Conservation (phyloP, 2,329 filamentous ascomycete species). For the Pseudogymnoascus sp. region DNA sequence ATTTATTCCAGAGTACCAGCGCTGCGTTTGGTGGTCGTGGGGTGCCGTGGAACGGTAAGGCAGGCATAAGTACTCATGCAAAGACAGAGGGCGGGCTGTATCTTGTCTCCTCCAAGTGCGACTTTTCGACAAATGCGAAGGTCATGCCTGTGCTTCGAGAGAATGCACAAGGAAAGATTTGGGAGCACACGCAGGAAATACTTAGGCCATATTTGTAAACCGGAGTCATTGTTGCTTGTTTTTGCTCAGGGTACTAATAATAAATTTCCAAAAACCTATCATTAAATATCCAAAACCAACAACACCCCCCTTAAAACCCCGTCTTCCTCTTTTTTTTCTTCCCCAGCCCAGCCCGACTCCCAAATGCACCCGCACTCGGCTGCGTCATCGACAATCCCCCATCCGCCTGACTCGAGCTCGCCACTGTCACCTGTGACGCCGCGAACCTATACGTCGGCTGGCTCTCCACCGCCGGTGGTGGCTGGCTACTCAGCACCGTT, state of each 20-base stretch:
- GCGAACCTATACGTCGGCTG: not conserved
- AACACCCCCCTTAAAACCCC: constrained; percentile 28
- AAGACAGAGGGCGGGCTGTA: constrained; percentile 26
- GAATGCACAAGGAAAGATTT: constrained; percentile 24
- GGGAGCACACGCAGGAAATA: constrained; percentile 29
- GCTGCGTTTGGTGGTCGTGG: constrained; percentile 30
- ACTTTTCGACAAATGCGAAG: constrained; percentile 28
- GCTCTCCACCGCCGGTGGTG: not conserved
- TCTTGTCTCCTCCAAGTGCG: constrained; percentile 28
- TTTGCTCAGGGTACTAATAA: not conserved
- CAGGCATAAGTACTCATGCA: constrained; percentile 25
- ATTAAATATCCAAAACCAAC: constrained; percentile 1
- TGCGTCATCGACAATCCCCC: constrained; percentile 34
- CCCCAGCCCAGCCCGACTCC: constrained; percentile 30
- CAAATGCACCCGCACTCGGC: constrained; percentile 40
- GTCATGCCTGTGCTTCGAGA: constrained; percentile 24
- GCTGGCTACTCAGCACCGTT: not conserved
- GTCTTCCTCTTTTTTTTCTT: constrained; percentile 38
- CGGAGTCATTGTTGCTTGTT: not conserved
- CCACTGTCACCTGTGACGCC: not conserved
- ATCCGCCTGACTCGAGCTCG: constrained; percentile 16
- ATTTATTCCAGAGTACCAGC: constrained; percentile 31
- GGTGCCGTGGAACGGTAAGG: constrained; percentile 26
- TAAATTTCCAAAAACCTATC: not conserved
- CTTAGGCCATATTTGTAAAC: constrained; percentile 18